These are phyloP conservation scores for Pyrenochaeta sp. DNA, from an alignment of 2,329 filamentous ascomycete genomes.

Conservation along the genomic window DNA sequence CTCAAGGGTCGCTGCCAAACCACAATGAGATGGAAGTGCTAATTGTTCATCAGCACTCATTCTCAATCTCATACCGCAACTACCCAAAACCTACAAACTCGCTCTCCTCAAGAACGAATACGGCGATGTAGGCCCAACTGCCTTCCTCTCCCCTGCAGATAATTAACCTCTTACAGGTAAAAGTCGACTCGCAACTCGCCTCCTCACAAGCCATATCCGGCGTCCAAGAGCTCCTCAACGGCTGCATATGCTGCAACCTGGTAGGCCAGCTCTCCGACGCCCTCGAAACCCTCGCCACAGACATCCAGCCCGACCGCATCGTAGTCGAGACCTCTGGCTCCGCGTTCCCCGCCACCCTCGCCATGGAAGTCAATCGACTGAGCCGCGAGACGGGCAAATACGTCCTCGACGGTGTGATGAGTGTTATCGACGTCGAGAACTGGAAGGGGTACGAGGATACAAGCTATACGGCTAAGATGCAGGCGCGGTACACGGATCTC, in stretches of 20 bases:
- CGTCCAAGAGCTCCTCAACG: constrained; percentile 91
- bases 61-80: constrained; percentile 90
- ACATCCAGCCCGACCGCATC: constrained; percentile 77
- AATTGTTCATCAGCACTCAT: constrained; percentile 67
- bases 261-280: constrained; percentile 88
- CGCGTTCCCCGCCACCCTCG: constrained; percentile 82
- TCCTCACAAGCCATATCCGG: constrained; percentile 82
- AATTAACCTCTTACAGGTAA: no score
- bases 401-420: constrained; percentile 84
- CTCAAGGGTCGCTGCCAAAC: no score
- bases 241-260: constrained; percentile 98
- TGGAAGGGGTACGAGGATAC: constrained; percentile 94
- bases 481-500: constrained; percentile 88
- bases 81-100: constrained; percentile 85
- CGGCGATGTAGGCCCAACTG: no score
- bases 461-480: constrained; percentile 84
- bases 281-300: constrained; percentile 73
- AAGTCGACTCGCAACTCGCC: constrained; percentile 91
- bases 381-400: constrained; percentile 74
- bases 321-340: constrained; percentile 92
- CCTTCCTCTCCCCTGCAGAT: no score
- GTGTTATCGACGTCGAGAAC: constrained; percentile 92
- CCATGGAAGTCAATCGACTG: constrained; percentile 86
- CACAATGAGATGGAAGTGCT: no score
- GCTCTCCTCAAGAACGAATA: constrained; percentile 98